Evolutionary conservation across 176 grass and related monocot species (phyloP), one percentile per base, ranked within the genome.

Genomic region (Avena atlantica): DNA sequence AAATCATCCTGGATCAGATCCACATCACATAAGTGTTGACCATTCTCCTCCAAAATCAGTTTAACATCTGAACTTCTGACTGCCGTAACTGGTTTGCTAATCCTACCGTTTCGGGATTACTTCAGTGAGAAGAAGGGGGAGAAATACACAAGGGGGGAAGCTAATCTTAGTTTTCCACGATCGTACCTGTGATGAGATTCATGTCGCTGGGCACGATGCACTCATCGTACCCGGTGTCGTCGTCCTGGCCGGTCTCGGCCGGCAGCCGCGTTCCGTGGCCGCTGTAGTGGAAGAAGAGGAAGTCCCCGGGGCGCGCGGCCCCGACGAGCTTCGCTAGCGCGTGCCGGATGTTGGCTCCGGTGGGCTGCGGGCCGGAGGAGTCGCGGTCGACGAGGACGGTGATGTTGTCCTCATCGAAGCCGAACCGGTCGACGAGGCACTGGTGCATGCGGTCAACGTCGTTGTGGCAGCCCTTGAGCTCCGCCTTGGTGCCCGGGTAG

Each of bases 161-260:
- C 29, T 21, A 57, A 59, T 66, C 20, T 34, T 6, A 42, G 37
- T 64, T 16, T 29, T 74, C 11, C 24, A 19, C 37, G 50, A 84
- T 87, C 65, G 80, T 37, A 98, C 97, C 97, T 84, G 94, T 96
- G 44, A 99, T 96, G 37, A 99, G 97, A 61, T 99, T 99, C 97
- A 99, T 99, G 87, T 99, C 97, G 83, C 53, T 91, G 40, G 97
- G 97, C 34, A 99, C 97, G 88, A 99, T 99, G 85, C 97, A 99
- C 87, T 99, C 97, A 27, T 99, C 97, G 84, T 94, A 99, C 0
- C 97, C 94, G 47, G 97, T 99, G 84, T 99, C 97, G 78, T 99
- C 97, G 25, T 91, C 3, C 50, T 99, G 88, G 7, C 94, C 94
- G 14, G 92, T 96, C 89, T 99, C 97, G 9, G 94, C 94, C 0